phyloP scores from a whole-genome alignment of 2,329 filamentous ascomycete species.

The Thelonectria olida region DNA sequence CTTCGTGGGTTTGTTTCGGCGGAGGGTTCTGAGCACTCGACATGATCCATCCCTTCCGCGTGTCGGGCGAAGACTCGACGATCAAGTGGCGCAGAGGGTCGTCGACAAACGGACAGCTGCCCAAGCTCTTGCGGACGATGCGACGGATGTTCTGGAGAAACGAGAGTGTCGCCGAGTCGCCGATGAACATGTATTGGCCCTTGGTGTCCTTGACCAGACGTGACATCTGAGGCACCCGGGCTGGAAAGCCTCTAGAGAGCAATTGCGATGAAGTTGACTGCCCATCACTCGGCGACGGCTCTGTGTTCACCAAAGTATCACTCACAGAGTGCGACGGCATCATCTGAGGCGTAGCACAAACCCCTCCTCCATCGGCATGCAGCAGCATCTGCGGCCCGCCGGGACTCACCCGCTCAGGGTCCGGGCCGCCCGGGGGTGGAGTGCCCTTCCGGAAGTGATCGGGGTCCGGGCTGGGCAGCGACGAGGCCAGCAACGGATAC shows the following conservation, averaged over 20 bases:
- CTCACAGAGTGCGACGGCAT: not conserved
- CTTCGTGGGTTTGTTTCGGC: slow-evolving; percentile 31
- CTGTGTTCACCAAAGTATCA: slow-evolving; percentile 9
- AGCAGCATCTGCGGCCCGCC: slow-evolving; percentile 14
- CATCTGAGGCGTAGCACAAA: slow-evolving; percentile 2
- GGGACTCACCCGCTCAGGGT: slow-evolving; percentile 30
- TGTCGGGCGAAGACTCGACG: slow-evolving; percentile 45
- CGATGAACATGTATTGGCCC: slow-evolving; percentile 48
- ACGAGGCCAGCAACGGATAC: slow-evolving; percentile 34
- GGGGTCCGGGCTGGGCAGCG: slow-evolving; percentile 37
- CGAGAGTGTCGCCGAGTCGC: slow-evolving; percentile 47
- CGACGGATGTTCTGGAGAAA: slow-evolving; percentile 48
- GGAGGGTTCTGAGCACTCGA: slow-evolving; percentile 37
- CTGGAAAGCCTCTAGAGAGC: slow-evolving; percentile 36
- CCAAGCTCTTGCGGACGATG: slow-evolving; percentile 42
- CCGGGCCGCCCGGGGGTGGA: slow-evolving; percentile 12
- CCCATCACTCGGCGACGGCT: slow-evolving; percentile 13
- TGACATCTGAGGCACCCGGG: slow-evolving; percentile 40
- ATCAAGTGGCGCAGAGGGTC: slow-evolving; percentile 46
- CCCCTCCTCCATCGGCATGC: not conserved
- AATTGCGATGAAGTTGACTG: slow-evolving; percentile 31
- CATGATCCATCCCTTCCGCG: slow-evolving; percentile 39
- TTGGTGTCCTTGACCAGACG: slow-evolving; percentile 45
- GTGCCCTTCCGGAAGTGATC: slow-evolving; percentile 14
- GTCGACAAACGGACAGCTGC: slow-evolving; percentile 44